Base-by-base conservation (phyloP, 345 rosid species). In the Leavenworthia alabamica region DNA sequence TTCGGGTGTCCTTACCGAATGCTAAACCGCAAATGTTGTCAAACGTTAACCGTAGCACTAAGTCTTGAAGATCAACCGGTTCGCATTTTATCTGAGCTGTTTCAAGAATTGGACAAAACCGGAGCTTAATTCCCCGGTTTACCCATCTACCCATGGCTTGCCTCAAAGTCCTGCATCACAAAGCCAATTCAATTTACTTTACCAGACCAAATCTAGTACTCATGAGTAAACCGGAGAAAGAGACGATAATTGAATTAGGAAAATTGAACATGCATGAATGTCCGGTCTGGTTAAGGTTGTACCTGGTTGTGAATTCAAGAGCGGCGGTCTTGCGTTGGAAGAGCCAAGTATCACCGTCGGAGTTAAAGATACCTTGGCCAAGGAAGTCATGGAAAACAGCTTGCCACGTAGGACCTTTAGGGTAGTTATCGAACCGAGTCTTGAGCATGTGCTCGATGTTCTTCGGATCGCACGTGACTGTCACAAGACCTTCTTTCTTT, bases 141-240 rank as follows among this genome's bases (percentile, higher is more conserved):
- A 92, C 84, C 98, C 98, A 92, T 2, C 98, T 75, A 65, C 87
- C 89, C 98, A 92, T 92, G 71, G 98, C 98, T 64, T 86, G 96
- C 65, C 97, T 93, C 20, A 92, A 79, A 6, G 96, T 92, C 79
- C 88, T 69, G 57, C 26, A 17, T 46, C 58, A 28, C 15, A 85
- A 83, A 41, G 8, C 28, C 40, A 57, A 13, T 29, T 29, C 33
- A 64, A 64, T 41, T 42, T 19, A 14, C 22, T 41, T 22, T 27
- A 17, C 49, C 29, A 19, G 39, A 62, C 19, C 49, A 51, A 40
- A 19, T 33, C 33, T 10, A 32, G 4, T n/a, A n/a, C n/a, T n/a
- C n/a, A n/a, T 12, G 15, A 60, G 6, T 32, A 28, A 60, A 60
- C 55, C 45, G 44, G 15, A 35, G 22, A 17, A 17, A 43, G 13